Evolutionary conservation across 306 rosid species (phyloP).

Genomic region (Cucumis hystrix): DNA sequence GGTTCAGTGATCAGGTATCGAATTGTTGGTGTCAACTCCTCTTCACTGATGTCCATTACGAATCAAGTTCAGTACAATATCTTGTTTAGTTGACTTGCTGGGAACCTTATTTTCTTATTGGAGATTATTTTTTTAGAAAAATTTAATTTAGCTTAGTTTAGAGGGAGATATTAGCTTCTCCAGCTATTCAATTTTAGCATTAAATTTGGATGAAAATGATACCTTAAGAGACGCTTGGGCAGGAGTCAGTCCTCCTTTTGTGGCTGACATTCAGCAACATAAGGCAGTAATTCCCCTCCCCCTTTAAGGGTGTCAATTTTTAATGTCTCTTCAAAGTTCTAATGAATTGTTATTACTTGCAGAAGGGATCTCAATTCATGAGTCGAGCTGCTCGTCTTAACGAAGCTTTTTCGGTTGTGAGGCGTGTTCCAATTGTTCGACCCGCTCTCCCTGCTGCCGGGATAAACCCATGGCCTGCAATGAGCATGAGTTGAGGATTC

Average conservation of each 20-base stretch:
- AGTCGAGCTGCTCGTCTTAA: conserved; percentile 77
- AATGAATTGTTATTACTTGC: conserved; percentile 15
- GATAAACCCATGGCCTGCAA: conserved; percentile 68
- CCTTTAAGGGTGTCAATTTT: neutral
- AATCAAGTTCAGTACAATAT: neutral
- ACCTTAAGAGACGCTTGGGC: neutral
- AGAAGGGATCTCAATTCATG: conserved; percentile 82
- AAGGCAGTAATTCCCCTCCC: neutral
- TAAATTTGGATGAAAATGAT: neutral
- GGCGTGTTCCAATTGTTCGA: conserved; percentile 70
- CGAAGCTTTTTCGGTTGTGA: conserved; percentile 94
- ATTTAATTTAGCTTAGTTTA: neutral
- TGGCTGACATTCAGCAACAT: neutral
- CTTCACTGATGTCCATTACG: neutral
- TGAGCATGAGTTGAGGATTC: conserved; percentile 61
- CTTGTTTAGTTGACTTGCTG: neutral
- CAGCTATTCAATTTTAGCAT: neutral
- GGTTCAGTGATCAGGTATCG: neutral
- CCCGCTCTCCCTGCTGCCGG: conserved; percentile 76
- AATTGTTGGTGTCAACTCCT: neutral
- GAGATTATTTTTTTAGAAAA: neutral
- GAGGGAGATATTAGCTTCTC: neutral
- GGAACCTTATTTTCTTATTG: neutral
- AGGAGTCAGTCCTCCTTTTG: neutral
- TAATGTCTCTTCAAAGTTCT: neutral